phyloP scores from a whole-genome alignment of 805 yeast species.

The Metschnikowia rubicola region DNA sequence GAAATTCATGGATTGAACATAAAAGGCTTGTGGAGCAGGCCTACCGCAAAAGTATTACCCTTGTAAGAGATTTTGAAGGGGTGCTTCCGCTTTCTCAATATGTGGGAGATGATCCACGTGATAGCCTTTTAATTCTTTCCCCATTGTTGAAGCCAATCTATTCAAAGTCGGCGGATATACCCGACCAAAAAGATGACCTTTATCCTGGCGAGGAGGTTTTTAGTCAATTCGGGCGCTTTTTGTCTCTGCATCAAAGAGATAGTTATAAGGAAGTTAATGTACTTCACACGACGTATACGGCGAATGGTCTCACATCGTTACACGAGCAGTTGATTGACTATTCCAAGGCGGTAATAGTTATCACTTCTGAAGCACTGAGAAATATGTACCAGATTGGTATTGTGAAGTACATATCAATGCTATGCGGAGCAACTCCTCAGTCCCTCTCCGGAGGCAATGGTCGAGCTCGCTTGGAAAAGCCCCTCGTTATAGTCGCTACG shows the following conservation, averaged over 20 bases:
- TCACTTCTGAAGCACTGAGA: constrained; percentile 56
- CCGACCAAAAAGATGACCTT: constrained; percentile 18
- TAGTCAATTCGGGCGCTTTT: constrained; percentile 46
- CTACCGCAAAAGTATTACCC: constrained; percentile 49
- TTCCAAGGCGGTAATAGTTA: constrained; percentile 48
- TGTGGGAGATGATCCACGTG: constrained; percentile 24
- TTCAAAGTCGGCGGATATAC: constrained; percentile 12
- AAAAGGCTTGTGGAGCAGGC: constrained; percentile 42
- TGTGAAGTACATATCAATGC: constrained; percentile 52
- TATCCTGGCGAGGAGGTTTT: constrained; percentile 51
- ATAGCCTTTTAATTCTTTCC: constrained; percentile 33
- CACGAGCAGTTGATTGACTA: constrained; percentile 54
- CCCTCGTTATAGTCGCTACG: constrained; percentile 56
- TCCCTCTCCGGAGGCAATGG: constrained; percentile 17
- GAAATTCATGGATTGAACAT: constrained; percentile 41
- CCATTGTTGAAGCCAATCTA: constrained; percentile 40
- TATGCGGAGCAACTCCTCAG: constrained; percentile 48
- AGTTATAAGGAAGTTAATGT: constrained; percentile 39
- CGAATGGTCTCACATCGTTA: constrained; percentile 49
- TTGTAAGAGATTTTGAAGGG: constrained; percentile 52
- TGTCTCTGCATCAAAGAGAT: constrained; percentile 35
- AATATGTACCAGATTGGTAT: constrained; percentile 61
- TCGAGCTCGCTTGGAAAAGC: constrained; percentile 38
- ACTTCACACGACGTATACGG: constrained; percentile 56
- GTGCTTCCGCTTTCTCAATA: constrained; percentile 46